phyloP scores from a whole-genome alignment of 768 basidiomycete genomes.

The Clathrus columnatus region DNA sequence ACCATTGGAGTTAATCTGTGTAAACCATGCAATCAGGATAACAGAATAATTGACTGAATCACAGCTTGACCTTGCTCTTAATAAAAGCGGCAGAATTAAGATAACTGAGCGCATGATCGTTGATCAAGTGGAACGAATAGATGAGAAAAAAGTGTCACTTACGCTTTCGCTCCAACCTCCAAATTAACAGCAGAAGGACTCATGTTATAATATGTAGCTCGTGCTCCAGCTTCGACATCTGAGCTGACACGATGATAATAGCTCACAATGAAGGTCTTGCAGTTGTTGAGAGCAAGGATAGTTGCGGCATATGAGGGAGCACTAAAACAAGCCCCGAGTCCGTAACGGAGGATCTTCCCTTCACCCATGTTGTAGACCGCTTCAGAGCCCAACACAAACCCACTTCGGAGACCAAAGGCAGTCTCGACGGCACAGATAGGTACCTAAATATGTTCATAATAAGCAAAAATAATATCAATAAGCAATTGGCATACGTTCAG shows the following conservation, averaged over 20 bases:
- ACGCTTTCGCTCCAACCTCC: conserved; percentile 95
- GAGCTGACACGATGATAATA: conserved; percentile 95
- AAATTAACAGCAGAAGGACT: conserved; percentile 79
- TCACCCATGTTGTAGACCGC: conserved; percentile 94
- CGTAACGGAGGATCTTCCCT: conserved; percentile 86
- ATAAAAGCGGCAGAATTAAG: conserved; percentile 86
- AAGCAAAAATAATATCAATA: conserved; percentile 16
- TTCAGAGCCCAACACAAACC: conserved; percentile 95
- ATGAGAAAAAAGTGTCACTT: conserved; percentile 31
- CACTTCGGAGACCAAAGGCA: conserved; percentile 91
- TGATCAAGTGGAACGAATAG: too few species aligned
- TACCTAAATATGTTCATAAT: conserved; percentile 70
- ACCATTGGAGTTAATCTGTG: conserved; percentile 85
- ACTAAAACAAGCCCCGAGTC: conserved; percentile 87
- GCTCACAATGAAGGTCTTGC: conserved; percentile 86
- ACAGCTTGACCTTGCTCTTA: conserved; percentile 64
- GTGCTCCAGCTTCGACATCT: conserved; percentile 92
- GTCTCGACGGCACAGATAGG: conserved; percentile 96
- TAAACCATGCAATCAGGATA: not conserved
- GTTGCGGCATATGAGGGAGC: conserved; percentile 95
- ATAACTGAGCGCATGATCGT: conserved; percentile 38
- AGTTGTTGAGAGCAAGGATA: conserved; percentile 89
- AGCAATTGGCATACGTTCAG: conserved; percentile 96
- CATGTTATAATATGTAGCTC: conserved; percentile 95
- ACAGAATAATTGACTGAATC: not conserved